A percentile compares a stretch with the other conserved stretches of the same genome.
Conservation (phyloP, 495 filamentous ascomycete species). For the Penicillium antarcticum region DNA sequence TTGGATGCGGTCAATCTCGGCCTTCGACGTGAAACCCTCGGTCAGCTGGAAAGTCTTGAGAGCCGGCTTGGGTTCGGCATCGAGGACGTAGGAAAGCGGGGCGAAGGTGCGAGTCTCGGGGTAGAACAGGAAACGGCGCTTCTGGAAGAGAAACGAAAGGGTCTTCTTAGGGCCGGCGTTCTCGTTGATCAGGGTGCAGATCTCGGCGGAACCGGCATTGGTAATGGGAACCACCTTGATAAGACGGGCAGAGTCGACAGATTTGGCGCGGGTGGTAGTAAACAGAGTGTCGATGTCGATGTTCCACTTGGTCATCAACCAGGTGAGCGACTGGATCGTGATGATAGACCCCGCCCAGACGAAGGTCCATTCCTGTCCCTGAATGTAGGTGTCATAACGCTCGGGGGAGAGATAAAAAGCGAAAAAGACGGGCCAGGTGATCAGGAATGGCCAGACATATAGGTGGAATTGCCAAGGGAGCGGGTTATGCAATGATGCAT, state of each 20-base stretch:
- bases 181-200: conserved; percentile 75
- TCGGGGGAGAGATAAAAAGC: conserved; percentile 77
- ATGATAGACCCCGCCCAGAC: conserved; percentile 86
- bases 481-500: conserved; percentile 83
- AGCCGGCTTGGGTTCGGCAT: conserved; percentile 73
- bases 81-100: conserved; percentile 80
- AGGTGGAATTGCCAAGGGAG: conserved; percentile 76
- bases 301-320: conserved; percentile 97
- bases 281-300: conserved; percentile 80
- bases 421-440: conserved; percentile 89
- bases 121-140: conserved; percentile 89
- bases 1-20: conserved; percentile 72
- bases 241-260: conserved; percentile 71
- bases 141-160: conserved; percentile 94
- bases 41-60: conserved; percentile 75
- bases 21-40: conserved; percentile 63
- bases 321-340: conserved; percentile 81
- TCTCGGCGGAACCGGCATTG: conserved; percentile 87
- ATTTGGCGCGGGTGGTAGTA: conserved; percentile 68
- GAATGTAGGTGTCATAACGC: conserved; percentile 84
- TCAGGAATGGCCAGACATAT: conserved; percentile 88
- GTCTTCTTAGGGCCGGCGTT: conserved; percentile 68
- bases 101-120: conserved; percentile 65
- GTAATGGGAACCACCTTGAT: conserved; percentile 92
- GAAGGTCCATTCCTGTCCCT: conserved; percentile 92